A percentile compares a stretch with the other conserved stretches of the same genome.
Evolutionary conservation across 306 rosid genomes (phyloP).

Genomic region (Cicer arietinum): DNA sequence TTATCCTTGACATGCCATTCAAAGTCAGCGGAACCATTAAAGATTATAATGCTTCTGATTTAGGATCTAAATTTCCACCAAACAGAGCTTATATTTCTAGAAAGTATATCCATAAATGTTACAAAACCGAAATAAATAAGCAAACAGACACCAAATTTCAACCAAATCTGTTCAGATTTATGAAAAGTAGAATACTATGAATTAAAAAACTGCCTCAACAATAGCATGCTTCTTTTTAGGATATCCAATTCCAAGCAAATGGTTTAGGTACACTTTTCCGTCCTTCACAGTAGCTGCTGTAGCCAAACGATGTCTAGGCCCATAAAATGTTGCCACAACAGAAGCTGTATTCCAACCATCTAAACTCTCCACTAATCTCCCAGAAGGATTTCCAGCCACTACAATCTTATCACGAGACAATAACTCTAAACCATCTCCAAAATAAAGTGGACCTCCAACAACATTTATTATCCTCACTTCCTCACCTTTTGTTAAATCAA

Average conservation of each 20-base stretch:
- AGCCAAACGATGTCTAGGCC: constrained; percentile 80
- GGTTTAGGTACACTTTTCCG: constrained; percentile 81
- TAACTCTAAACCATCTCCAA: constrained; percentile 86
- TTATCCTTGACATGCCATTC: not conserved
- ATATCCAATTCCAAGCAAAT: constrained; percentile 75
- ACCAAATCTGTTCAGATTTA: not conserved
- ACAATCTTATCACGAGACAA: constrained; percentile 76
- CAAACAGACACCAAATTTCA: constrained; percentile 14
- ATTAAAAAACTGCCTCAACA: constrained; percentile 78
- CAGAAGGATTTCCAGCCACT: constrained; percentile 84
- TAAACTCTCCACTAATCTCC: constrained; percentile 75
- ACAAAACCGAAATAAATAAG: constrained; percentile 27
- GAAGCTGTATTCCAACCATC: constrained; percentile 93
- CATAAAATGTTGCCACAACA: constrained; percentile 60
- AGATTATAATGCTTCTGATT: not conserved
- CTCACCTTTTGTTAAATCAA: constrained; percentile 69
- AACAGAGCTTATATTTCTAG: not conserved
- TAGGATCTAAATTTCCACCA: not conserved
- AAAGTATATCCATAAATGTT: constrained; percentile 8
- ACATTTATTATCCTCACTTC: constrained; percentile 65
- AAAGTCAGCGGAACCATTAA: not conserved
- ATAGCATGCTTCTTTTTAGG: constrained; percentile 85
- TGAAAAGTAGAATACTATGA: not conserved
- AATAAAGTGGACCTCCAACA: constrained; percentile 58
- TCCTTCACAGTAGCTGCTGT: constrained; percentile 86